A percentile compares a stretch with the other conserved stretches of the same genome.
These are phyloP conservation scores for Guadua angustifolia DNA, from an alignment of 176 grass and related monocot genomes.

Conservation along the genomic window DNA sequence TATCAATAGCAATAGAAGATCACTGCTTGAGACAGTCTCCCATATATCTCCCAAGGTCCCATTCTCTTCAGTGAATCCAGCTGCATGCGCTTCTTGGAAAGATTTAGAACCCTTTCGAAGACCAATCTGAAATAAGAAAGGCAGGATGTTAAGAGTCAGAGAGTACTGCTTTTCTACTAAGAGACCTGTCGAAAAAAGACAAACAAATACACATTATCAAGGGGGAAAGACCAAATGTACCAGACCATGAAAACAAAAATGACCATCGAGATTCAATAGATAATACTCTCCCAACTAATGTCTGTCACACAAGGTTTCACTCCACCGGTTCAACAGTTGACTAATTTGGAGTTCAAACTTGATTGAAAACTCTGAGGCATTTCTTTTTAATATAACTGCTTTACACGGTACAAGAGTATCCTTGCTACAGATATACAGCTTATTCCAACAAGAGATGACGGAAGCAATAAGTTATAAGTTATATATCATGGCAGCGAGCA, in stretches of 20 bases:
- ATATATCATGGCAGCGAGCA: background rate
- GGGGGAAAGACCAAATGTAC: background rate
- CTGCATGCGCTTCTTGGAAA: constrained; percentile 66
- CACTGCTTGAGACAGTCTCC: constrained; percentile 71
- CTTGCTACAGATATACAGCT: background rate
- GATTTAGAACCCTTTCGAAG: constrained; percentile 79
- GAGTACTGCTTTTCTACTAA: background rate
- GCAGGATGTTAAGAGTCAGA: constrained; percentile 5
- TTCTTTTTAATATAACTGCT: background rate
- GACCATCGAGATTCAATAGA: background rate
- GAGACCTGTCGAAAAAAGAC: background rate
- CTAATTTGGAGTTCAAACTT: constrained; percentile 1
- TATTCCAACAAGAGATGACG: background rate
- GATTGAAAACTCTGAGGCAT: background rate
- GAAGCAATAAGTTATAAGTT: background rate
- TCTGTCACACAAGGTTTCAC: background rate
- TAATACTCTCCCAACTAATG: background rate
- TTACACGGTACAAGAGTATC: background rate
- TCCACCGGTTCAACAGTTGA: background rate
- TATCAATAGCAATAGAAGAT: constrained; percentile 80
- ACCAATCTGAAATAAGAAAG: constrained; percentile 62
- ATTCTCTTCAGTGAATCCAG: constrained; percentile 79
- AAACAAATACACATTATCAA: constrained; percentile 21
- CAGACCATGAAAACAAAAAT: background rate
- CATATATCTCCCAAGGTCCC: constrained; percentile 85